Percentiles rank a stretch among this genome's conserved stretches.
Conservation (phyloP, 306 rosid genomes). For the Vigna unguiculata region DNA sequence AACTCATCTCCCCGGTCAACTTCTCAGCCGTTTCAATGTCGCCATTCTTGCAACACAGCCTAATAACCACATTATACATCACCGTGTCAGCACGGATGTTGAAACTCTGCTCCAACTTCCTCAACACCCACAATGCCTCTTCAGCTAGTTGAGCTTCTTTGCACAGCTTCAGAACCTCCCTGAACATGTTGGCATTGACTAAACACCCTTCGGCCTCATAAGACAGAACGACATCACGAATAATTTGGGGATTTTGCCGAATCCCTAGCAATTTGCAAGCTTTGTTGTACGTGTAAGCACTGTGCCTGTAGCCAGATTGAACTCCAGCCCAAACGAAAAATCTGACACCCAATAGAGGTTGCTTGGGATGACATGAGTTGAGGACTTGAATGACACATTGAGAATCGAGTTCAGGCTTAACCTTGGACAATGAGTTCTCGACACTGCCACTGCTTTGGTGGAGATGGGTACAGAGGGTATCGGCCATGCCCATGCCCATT, state of each 20-base stretch:
- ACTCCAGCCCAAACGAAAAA: slow-evolving; percentile 94
- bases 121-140: slow-evolving; percentile 69
- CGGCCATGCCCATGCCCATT: slow-evolving; percentile 45
- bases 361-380: slow-evolving; percentile 56
- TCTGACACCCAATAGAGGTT: slow-evolving; percentile 66
- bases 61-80: slow-evolving; percentile 70
- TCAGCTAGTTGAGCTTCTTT: slow-evolving; percentile 72
- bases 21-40: slow-evolving; percentile 62
- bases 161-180: slow-evolving; percentile 70
- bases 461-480: slow-evolving; percentile 55
- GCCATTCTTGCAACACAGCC: slow-evolving; percentile 69
- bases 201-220: slow-evolving; percentile 66
- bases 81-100: slow-evolving; percentile 64
- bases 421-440: slow-evolving; percentile 61
- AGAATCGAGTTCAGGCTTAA: slow-evolving; percentile 60
- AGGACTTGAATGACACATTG: slow-evolving; percentile 66
- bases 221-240: slow-evolving; percentile 65
- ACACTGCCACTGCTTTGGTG: slow-evolving; percentile 48
- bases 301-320: slow-evolving; percentile 78
- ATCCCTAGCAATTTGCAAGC: slow-evolving; percentile 67
- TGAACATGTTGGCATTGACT: slow-evolving; percentile 65
- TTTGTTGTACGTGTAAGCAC: slow-evolving; percentile 62
- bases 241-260: slow-evolving; percentile 54
- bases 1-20: slow-evolving; percentile 70
- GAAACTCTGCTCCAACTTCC: slow-evolving; percentile 64